Percentiles rank a stretch among this genome's conserved stretches.
These are phyloP conservation scores for Neolecta irregularis DNA, from an alignment of 1,139 yeast species.

Conservation along the genomic window DNA sequence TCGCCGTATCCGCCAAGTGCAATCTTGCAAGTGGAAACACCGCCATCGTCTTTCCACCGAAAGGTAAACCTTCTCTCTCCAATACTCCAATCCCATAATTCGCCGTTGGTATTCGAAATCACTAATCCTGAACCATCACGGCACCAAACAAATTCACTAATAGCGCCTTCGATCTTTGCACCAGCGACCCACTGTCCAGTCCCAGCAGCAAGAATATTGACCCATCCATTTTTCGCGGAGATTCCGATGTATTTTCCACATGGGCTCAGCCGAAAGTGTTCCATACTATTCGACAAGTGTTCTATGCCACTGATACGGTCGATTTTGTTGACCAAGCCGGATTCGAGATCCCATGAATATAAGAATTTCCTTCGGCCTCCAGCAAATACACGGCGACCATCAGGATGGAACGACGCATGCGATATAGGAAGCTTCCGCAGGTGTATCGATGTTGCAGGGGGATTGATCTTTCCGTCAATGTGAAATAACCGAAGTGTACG, in stretches of 20 bases:
- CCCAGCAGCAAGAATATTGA: slow-evolving; percentile 56
- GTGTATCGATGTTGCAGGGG: slow-evolving; percentile 66
- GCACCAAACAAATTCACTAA: slow-evolving; percentile 58
- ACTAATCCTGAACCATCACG: slow-evolving; percentile 38
- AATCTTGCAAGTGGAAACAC: slow-evolving; percentile 65
- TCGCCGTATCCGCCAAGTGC: slow-evolving; percentile 65
- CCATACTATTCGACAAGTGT: slow-evolving; percentile 71
- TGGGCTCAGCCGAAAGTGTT: slow-evolving; percentile 58
- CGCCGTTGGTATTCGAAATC: slow-evolving; percentile 66
- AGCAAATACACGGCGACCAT: slow-evolving; percentile 48
- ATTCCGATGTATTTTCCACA: slow-evolving; percentile 60
- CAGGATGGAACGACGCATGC: slow-evolving; percentile 48
- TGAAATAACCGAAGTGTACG: slow-evolving; percentile 74
- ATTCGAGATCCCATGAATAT: slow-evolving; percentile 77
- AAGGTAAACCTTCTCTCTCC: slow-evolving; percentile 34
- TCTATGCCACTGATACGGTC: slow-evolving; percentile 88
- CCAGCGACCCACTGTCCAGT: slow-evolving; percentile 80
- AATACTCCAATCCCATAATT: slow-evolving; percentile 75
- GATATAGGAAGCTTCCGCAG: slow-evolving; percentile 68
- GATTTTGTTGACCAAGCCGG: slow-evolving; percentile 67
- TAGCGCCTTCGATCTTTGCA: slow-evolving; percentile 64
- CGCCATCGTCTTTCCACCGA: slow-evolving; percentile 80
- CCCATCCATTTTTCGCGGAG: slow-evolving; percentile 80
- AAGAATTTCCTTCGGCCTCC: slow-evolving; percentile 87
- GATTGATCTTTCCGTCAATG: slow-evolving; percentile 78